Conservation (phyloP, 805 yeast genomes). For the Cyberlindnera maritima region DNA sequence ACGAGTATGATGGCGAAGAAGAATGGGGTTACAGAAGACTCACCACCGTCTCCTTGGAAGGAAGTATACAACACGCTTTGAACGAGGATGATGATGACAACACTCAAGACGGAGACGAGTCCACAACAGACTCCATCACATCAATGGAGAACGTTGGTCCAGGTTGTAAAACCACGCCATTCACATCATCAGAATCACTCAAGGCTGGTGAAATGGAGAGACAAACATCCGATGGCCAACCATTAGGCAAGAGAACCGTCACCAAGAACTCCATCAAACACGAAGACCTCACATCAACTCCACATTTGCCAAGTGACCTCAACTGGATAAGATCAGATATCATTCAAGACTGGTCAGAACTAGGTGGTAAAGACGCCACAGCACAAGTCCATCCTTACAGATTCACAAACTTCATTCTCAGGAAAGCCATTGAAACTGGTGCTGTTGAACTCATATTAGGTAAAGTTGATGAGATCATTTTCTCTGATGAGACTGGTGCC, state of each 20-base stretch:
- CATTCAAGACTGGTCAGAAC: constrained; percentile 68
- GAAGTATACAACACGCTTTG: constrained; percentile 50
- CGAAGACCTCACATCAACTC: constrained; percentile 18
- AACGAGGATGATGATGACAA: constrained; percentile 23
- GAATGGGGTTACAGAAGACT: constrained; percentile 94
- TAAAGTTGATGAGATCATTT: constrained; percentile 67
- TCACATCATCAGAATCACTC: constrained; percentile 13
- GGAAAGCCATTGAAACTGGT: constrained; percentile 78
- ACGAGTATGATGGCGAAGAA: constrained; percentile 73
- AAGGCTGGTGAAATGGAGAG: constrained; percentile 13
- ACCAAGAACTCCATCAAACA: constrained; percentile 33
- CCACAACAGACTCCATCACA: constrained; percentile 3
- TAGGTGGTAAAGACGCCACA: constrained; percentile 85
- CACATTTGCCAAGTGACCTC: constrained; percentile 55
- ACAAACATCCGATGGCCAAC: constrained; percentile 18
- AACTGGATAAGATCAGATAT: constrained; percentile 72
- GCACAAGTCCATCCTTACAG: constrained; percentile 97
- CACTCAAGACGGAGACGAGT: constrained; percentile 7
- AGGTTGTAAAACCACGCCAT: constrained; percentile 20
- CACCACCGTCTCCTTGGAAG: constrained; percentile 84
- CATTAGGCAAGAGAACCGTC: constrained; percentile 33
- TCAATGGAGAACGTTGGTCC: constrained; percentile 15
- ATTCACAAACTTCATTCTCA: constrained; percentile 80
- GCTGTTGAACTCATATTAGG: constrained; percentile 84
- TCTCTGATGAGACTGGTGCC: constrained; percentile 58